phyloP scores from a whole-genome alignment of 2,329 filamentous ascomycete genomes.

The Apiospora malaysiana region DNA sequence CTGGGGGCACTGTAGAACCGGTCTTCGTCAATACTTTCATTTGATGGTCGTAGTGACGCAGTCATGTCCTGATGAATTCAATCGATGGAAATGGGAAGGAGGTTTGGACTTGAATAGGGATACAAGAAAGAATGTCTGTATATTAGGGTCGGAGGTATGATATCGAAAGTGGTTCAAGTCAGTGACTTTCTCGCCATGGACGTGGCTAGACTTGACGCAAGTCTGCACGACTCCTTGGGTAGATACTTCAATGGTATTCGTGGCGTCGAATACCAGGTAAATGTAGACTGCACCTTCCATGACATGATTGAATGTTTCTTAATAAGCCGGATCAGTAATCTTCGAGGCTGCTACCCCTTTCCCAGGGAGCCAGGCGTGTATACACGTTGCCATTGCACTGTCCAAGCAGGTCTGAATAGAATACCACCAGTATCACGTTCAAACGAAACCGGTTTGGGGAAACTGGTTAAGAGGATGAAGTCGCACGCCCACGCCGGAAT shows the following conservation, averaged over 20 bases:
- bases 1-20: slow-evolving; percentile 35
- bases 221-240: not conserved
- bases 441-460: not conserved
- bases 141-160: not conserved
- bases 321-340: not conserved
- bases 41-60: slow-evolving; percentile 21
- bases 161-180: not conserved
- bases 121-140: not conserved
- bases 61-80: not conserved
- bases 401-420: not conserved
- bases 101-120: not conserved
- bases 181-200: not conserved
- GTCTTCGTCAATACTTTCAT: slow-evolving; percentile 32
- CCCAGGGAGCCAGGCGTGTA: not conserved
- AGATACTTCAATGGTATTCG: not conserved
- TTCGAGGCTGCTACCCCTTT: not conserved
- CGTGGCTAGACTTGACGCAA: not conserved
- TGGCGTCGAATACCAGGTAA: not conserved
- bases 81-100: not conserved
- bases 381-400: not conserved
- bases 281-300: not conserved
- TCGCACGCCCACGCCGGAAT: not conserved
- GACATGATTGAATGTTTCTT: not conserved
- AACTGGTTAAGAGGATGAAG: not conserved
- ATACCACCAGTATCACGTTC: not conserved